Evolutionary conservation across 768 basidiomycete species (phyloP), one percentile per base, ranked within the genome.

Genomic region (Leccinum arenicola): DNA sequence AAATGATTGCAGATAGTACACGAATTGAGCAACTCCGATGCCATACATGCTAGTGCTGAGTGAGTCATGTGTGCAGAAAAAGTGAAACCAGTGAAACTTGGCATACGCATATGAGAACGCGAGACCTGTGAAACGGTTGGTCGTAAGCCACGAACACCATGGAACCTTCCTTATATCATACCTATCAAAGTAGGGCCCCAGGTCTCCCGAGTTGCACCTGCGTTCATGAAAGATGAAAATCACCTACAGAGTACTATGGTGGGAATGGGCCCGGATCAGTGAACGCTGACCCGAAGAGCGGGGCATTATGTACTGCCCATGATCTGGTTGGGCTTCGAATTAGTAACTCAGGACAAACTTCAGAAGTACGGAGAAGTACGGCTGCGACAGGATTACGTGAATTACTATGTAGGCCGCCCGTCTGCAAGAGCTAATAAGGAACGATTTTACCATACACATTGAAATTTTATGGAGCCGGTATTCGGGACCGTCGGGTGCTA

Each of bases 111-210:
- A 4, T 25, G 35, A 62, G 4, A 70, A 2, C 7, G 49, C 27
- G 1, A 62, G 36, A 25, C 68, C 68, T 70, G 40, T 23, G 45
- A 31, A 71, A 27, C 27, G 59, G 56, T 62, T 60, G 51, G 31
- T 45, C 19, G 15, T 21, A 2, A 2, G 25, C 4, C 38, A 17
- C 25, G 31, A 33, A n/a, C 31, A 15, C 3, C 12, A 4, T 33
- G 15, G 19, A 11, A 4, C 21, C 17, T 21, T 4, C 11, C 23
- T 43, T 4, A 49, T 25, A 10, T 31, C 68, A 27, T 50, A 63
- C 68, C 68, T 48, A 67, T 59, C n/a, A 60, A 23, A 19, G 61
- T 64, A 31, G 66, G 63, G 12, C 56, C 61, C 61, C 61, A 67
- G 11, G 23, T 23, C n/a, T 36, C 19, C 9, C 47, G 27, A 54